Evolutionary conservation across 177 flowering plant species (phyloP).

Genomic region (Vitis hybrid): DNA sequence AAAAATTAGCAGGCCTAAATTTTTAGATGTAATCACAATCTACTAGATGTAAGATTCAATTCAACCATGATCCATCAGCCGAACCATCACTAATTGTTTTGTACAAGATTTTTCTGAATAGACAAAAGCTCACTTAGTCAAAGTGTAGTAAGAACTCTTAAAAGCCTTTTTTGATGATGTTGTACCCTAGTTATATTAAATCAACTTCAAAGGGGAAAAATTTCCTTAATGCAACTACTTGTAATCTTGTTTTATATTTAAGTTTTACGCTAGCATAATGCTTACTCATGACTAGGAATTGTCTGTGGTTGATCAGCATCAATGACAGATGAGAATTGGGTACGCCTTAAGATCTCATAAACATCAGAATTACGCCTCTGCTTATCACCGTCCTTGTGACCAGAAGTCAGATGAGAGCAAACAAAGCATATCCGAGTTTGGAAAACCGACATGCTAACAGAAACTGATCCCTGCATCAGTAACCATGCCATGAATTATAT

Average conservation of each 20-base stretch:
- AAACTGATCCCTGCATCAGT: slow-evolving; percentile 85
- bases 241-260: not conserved
- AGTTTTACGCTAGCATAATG: not conserved
- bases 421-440: slow-evolving; percentile 90
- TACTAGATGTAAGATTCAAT: too few species aligned
- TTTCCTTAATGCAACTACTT: too few species aligned
- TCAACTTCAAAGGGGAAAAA: too few species aligned
- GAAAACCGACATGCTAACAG: slow-evolving; percentile 90
- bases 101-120: too few species aligned
- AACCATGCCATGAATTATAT: slow-evolving; percentile 6
- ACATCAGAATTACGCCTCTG: slow-evolving; percentile 88
- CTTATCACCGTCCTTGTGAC: slow-evolving; percentile 84
- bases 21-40: too few species aligned
- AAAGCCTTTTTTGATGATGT: too few species aligned
- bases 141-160: too few species aligned
- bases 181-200: too few species aligned
- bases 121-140: too few species aligned
- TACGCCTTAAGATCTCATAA: slow-evolving; percentile 74
- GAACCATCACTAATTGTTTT: too few species aligned
- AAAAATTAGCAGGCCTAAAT: not conserved
- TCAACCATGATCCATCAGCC: too few species aligned
- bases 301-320: slow-evolving; percentile 72
- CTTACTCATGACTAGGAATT: slow-evolving; percentile 95
- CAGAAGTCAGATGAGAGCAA: slow-evolving; percentile 93
- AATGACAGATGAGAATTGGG: slow-evolving; percentile 63